Percentiles rank a stretch among this genome's conserved stretches.
Conservation (phyloP, 2,329 filamentous ascomycete genomes). For the Trichoderma brevicompactum region DNA sequence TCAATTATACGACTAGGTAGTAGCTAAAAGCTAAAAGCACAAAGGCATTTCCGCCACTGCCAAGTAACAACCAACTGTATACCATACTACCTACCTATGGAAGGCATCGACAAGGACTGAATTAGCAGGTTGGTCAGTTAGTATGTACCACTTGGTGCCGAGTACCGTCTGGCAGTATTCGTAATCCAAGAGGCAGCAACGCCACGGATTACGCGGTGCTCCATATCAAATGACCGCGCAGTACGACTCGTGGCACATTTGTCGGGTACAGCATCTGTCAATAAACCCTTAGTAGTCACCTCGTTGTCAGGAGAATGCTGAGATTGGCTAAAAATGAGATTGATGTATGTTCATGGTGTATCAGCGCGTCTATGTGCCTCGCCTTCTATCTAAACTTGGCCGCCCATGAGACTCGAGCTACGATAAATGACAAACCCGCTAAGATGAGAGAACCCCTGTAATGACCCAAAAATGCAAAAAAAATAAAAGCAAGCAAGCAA, state of each 20-base stretch:
- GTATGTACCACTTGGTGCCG: no score
- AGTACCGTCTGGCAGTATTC: not conserved
- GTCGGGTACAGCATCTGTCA: no score
- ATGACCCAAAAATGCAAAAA: not conserved
- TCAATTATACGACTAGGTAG: no score
- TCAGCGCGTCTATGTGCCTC: constrained; percentile 15
- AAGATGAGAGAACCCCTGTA: constrained; percentile 5
- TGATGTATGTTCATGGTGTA: not conserved
- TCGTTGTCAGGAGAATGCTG: not conserved
- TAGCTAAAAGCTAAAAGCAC: no score
- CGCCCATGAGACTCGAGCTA: constrained; percentile 14
- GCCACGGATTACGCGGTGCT: not conserved
- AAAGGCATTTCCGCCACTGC: no score
- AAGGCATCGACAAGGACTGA: no score
- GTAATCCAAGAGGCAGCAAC: not conserved
- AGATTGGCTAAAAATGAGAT: not conserved
- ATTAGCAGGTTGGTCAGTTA: no score
- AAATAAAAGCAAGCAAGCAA: not conserved
- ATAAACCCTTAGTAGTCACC: no score
- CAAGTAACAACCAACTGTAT: not conserved
- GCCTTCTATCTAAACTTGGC: constrained; percentile 15
- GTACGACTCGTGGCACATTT: not conserved
- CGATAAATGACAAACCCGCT: constrained; percentile 20
- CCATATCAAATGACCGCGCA: not conserved
- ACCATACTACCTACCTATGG: no score